Evolutionary conservation across 805 yeast genomes (phyloP).

Genomic region (Yarrowia sp.): DNA sequence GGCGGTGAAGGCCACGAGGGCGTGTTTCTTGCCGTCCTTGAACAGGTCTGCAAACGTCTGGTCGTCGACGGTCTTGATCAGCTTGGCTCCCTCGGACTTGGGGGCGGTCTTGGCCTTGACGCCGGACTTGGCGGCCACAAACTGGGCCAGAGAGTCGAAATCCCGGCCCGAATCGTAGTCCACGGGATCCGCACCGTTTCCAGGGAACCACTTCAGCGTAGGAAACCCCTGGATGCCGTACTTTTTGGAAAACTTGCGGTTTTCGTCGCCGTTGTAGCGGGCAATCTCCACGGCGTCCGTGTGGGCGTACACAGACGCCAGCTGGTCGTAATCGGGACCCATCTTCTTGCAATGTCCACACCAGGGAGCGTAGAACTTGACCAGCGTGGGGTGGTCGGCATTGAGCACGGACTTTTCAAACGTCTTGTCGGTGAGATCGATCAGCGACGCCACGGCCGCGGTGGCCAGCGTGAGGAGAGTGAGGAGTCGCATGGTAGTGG

Average conservation of each 20-base stretch:
- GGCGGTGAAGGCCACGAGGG: constrained; percentile 64
- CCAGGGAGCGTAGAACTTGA: constrained; percentile 81
- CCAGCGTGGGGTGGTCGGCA: constrained; percentile 70
- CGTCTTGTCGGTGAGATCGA: constrained; percentile 56
- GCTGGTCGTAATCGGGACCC: constrained; percentile 83
- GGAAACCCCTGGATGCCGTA: constrained; percentile 72
- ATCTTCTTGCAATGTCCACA: constrained; percentile 93
- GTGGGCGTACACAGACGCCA: constrained; percentile 69
- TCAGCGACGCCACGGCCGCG: constrained; percentile 42
- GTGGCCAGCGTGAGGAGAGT: constrained; percentile 20
- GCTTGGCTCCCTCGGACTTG: constrained; percentile 33
- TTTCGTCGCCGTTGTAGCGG: constrained; percentile 67
- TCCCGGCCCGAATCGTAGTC: constrained; percentile 65
- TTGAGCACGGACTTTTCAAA: constrained; percentile 64
- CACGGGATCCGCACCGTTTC: constrained; percentile 57
- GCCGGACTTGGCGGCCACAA: constrained; percentile 54
- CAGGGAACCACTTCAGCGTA: constrained; percentile 62
- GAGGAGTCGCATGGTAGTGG: not conserved
- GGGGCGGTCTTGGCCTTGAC: constrained; percentile 44
- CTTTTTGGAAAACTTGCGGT: constrained; percentile 58
- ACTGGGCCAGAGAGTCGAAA: constrained; percentile 57
- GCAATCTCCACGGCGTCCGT: constrained; percentile 56
- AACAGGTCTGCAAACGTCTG: constrained; percentile 56
- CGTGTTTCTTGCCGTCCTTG: constrained; percentile 49
- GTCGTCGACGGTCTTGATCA: constrained; percentile 49